These are phyloP conservation scores for Aspergillus panamensis DNA, from an alignment of 495 filamentous ascomycete species.

Conservation along the genomic window DNA sequence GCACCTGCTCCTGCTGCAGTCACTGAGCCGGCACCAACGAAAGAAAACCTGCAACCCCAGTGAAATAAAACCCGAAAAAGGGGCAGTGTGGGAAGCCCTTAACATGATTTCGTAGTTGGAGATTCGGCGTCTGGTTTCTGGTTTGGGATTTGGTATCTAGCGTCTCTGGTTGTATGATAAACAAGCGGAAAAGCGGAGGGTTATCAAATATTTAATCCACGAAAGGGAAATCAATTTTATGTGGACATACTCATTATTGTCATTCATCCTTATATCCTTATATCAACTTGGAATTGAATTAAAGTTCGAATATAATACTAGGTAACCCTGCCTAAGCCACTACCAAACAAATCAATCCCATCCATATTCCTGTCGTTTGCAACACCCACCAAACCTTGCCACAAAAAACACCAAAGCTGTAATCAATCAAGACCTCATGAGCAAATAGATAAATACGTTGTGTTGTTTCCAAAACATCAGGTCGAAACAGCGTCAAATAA, in stretches of 20 bases:
- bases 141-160: background rate
- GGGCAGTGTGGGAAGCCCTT: no score
- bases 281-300: no score
- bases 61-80: no score
- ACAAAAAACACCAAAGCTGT: background rate
- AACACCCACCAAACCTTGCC: background rate
- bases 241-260: no score
- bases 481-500: conserved; percentile 12
- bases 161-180: background rate
- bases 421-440: background rate
- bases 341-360: no score
- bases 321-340: no score
- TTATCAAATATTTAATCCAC: no score
- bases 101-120: background rate
- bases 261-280: no score
- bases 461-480: background rate
- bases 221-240: no score
- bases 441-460: background rate
- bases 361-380: no score
- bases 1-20: conserved; percentile 3
- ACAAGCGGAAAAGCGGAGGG: no score
- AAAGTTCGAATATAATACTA: no score
- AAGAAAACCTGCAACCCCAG: background rate
- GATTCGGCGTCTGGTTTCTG: background rate
- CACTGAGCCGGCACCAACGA: background rate